Evolutionary conservation across 768 basidiomycete species (phyloP).

Genomic region (Piloderma croceum): DNA sequence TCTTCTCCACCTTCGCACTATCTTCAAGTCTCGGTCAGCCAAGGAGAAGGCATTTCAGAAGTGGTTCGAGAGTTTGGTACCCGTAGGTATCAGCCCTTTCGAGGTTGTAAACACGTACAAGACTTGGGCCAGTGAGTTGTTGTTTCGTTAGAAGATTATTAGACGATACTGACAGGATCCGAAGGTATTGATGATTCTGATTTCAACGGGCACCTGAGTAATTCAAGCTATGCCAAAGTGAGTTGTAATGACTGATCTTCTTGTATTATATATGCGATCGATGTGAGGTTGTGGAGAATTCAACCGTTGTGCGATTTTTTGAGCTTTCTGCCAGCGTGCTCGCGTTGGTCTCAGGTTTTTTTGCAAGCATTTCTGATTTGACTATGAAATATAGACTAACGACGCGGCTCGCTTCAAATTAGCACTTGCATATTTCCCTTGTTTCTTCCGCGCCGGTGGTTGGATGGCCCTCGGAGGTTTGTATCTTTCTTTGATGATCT

Average conservation of each 20-base stretch:
- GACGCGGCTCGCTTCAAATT: constrained; percentile 26
- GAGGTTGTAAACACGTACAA: constrained; percentile 34
- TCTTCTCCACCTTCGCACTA: constrained; percentile 28
- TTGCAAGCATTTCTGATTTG: too few relatives aligned
- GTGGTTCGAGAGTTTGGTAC: constrained; percentile 45
- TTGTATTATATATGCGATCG: neutral
- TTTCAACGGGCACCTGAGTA: constrained; percentile 71
- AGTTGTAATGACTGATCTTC: constrained; percentile 4
- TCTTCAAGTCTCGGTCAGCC: constrained; percentile 31
- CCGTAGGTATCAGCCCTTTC: constrained; percentile 56
- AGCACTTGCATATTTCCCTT: constrained; percentile 31
- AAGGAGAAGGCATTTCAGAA: constrained; percentile 30
- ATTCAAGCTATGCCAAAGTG: constrained; percentile 76
- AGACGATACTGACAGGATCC: constrained; percentile 4
- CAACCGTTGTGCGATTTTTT: too few relatives aligned
- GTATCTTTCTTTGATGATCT: neutral
- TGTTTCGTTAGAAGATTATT: neutral
- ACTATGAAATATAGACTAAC: constrained; percentile 13
- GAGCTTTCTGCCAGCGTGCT: too few relatives aligned
- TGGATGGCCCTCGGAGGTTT: constrained; percentile 37
- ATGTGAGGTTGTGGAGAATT: neutral
- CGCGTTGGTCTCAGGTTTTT: too few relatives aligned
- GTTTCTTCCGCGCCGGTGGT: constrained; percentile 38
- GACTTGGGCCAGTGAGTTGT: constrained; percentile 53
- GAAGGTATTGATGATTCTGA: constrained; percentile 68